Conservation (phyloP, 495 filamentous ascomycete genomes). For the Daldinia grandis region DNA sequence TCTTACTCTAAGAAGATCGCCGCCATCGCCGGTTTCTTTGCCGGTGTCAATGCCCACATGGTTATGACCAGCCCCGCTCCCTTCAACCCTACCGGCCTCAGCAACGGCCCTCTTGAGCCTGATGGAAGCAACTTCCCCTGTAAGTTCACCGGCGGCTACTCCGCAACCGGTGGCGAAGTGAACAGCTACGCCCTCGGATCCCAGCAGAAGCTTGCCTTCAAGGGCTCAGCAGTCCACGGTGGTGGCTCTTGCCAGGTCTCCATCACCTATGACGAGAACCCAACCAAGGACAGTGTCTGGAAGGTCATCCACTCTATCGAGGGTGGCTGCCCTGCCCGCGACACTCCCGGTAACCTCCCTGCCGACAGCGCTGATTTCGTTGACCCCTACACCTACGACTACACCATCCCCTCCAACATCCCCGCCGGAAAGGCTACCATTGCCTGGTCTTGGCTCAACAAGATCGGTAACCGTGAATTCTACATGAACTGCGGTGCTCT, state of each 20-base stretch:
- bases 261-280: conserved; percentile 77
- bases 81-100: conserved; percentile 60
- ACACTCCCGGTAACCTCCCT: conserved; percentile 51
- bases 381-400: conserved; percentile 58
- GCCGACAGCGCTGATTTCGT: conserved; percentile 38
- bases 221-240: conserved; percentile 75
- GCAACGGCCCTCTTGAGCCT: conserved; percentile 64
- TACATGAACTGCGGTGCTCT: conserved; percentile 94
- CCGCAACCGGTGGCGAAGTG: conserved; percentile 47
- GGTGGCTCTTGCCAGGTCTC: conserved; percentile 90
- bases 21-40: conserved; percentile 55
- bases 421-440: conserved; percentile 72
- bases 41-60: conserved; percentile 73
- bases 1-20: conserved; percentile 47
- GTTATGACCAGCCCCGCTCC: conserved; percentile 74
- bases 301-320: conserved; percentile 87
- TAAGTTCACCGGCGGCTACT: conserved; percentile 62
- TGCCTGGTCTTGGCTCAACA: conserved; percentile 93
- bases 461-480: conserved; percentile 87
- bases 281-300: conserved; percentile 67
- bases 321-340: conserved; percentile 75
- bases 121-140: conserved; percentile 82
- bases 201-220: conserved; percentile 63
- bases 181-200: conserved; percentile 66
- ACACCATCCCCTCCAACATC: conserved; percentile 66